Base-by-base conservation (phyloP, 148 eudicot species). In the Spergularia bocconei region DNA sequence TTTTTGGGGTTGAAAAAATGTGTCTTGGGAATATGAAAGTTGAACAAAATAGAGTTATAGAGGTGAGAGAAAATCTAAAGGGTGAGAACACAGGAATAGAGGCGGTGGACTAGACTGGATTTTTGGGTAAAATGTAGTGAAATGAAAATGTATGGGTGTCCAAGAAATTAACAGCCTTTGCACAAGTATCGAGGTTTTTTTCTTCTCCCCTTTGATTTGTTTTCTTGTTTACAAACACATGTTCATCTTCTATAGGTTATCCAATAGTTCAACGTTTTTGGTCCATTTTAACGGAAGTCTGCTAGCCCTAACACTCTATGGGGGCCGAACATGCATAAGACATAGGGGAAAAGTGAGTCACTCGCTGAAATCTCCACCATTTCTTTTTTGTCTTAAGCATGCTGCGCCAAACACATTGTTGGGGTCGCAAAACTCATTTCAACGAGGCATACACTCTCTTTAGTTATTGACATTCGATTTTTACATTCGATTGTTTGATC, bases 71-170 rank as follows among this genome's bases (percentile, higher is more conserved):
- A 65, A 3, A 19, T 62, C 39, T 59, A 70, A 16, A 58, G 60
- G 48, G 54, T 51, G 59, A 65, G 66, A 72, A 78, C 65, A 66
- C 81, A 78, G 65, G 72, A 63, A 78, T 66, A 62, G 70, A 74
- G 77, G 77, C 77, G 74, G 81, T 79, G 77, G 73, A 67, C n/a
- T 10, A 29, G 36, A 29, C 36, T 12, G 68, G 44, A 54, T 11
- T 8, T 66, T 66, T 44, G 25, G 33, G 20, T 13, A 44, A 67
- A 75, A 59, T 71, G 53, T n/a, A 39, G 41, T 29, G 74, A 54
- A 25, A 15, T 56, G 25, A 53, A 29, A 52, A 19, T 54, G 65
- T 56, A 54, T 66, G 70, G 74, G 48, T 36, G 48, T 10, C 25
- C 38, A 55, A 21, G 13, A 6, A n/a, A n/a, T 16, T 61, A 62